A percentile compares a stretch with the other conserved stretches of the same genome.
Conservation (phyloP, 202 grass and related monocot species). For the Carex arenaria region DNA sequence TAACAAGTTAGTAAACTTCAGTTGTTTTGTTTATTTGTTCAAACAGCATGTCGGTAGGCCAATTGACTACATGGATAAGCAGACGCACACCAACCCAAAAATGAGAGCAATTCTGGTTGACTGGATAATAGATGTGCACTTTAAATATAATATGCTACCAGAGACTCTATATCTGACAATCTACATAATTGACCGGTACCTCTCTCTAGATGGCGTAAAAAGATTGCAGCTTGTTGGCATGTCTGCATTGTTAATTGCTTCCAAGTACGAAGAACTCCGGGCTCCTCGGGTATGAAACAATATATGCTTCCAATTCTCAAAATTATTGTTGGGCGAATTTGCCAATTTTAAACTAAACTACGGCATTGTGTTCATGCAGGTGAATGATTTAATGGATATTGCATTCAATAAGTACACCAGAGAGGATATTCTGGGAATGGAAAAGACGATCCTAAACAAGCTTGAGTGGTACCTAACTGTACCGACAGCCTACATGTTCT, state of each 20-base stretch:
- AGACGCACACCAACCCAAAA: constrained; percentile 66
- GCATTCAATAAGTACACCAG: constrained; percentile 52
- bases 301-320: not conserved
- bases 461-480: constrained; percentile 83
- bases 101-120: constrained; percentile 75
- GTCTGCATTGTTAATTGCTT: constrained; percentile 63
- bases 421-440: constrained; percentile 67
- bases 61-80: constrained; percentile 65
- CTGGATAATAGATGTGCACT: constrained; percentile 91
- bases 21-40: constrained; percentile 9
- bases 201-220: constrained; percentile 45
- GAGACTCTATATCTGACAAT: constrained; percentile 76
- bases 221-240: constrained; percentile 79
- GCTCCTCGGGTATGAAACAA: constrained; percentile 63
- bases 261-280: constrained; percentile 90
- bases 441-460: constrained; percentile 73
- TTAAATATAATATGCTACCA: constrained; percentile 70
- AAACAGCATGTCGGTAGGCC: constrained; percentile 45
- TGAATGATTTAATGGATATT: constrained; percentile 67
- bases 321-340: not conserved
- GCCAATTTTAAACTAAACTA: not conserved
- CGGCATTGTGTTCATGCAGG: constrained; percentile 16
- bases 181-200: constrained; percentile 62
- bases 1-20: not conserved
- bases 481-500: constrained; percentile 70